A percentile compares a stretch with the other conserved stretches of the same genome.
phyloP scores from a whole-genome alignment of 1,284 basidiomycete species.

The Ceratobasidium sp. region DNA sequence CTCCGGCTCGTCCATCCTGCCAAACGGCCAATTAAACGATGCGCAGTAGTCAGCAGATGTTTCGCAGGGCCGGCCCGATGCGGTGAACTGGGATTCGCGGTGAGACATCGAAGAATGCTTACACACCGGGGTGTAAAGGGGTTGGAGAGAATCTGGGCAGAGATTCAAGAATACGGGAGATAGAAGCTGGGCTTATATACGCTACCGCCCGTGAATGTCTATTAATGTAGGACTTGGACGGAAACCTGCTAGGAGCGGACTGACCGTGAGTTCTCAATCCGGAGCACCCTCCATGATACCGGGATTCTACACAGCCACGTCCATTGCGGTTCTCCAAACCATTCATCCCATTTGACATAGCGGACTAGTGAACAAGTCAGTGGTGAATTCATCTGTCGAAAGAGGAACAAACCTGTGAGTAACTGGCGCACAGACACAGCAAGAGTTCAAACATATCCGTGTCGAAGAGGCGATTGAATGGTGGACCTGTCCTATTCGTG shows the following conservation, averaged over 20 bases:
- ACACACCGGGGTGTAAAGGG: too few relatives aligned
- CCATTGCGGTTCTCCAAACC: conserved; percentile 71
- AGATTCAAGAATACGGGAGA: too few relatives aligned
- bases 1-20: too few relatives aligned
- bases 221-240: too few relatives aligned
- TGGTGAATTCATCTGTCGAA: background rate
- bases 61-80: too few relatives aligned
- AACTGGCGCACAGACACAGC: conserved; percentile 71
- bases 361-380: background rate
- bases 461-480: conserved; percentile 73
- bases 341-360: conserved; percentile 59
- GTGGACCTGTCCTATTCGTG: conserved; percentile 67
- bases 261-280: conserved; percentile 54
- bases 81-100: too few relatives aligned
- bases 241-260: conserved; percentile 37
- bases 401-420: conserved; percentile 59
- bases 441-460: conserved; percentile 64
- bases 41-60: too few relatives aligned
- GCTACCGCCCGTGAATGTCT: too few relatives aligned
- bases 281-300: conserved; percentile 70
- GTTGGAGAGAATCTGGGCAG: too few relatives aligned
- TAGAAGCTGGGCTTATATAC: too few relatives aligned
- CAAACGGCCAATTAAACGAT: too few relatives aligned
- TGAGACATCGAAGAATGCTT: too few relatives aligned
- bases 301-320: conserved; percentile 67